Evolutionary conservation across 306 rosid genomes (phyloP).

Genomic region (Cicer judaicum): DNA sequence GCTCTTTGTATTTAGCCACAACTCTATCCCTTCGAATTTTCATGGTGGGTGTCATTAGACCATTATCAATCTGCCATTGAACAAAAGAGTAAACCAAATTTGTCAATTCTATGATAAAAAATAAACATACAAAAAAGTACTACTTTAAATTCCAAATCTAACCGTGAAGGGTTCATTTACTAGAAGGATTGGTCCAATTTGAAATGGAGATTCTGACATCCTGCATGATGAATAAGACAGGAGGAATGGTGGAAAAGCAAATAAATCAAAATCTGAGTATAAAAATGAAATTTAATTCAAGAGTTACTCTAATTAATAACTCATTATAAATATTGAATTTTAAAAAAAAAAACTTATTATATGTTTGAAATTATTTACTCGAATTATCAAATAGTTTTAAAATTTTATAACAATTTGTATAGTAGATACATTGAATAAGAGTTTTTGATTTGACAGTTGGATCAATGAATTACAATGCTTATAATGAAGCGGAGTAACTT

Average conservation of each 20-base stretch:
- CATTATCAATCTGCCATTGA: slow-evolving; percentile 74
- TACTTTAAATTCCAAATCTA: slow-evolving; percentile 36
- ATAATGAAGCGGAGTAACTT: too few relatives aligned
- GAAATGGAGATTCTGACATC: slow-evolving; percentile 70
- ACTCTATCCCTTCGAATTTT: slow-evolving; percentile 83
- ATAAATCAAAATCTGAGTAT: background rate
- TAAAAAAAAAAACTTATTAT: too few relatives aligned
- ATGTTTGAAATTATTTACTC: too few relatives aligned
- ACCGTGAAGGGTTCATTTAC: slow-evolving; percentile 85
- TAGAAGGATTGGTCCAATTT: slow-evolving; percentile 86
- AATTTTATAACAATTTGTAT: too few relatives aligned
- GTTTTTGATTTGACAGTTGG: too few relatives aligned
- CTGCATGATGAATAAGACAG: slow-evolving; percentile 50
- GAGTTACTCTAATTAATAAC: too few relatives aligned
- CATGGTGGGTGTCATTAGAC: slow-evolving; percentile 92
- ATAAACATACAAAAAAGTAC: background rate
- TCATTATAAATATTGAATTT: too few relatives aligned
- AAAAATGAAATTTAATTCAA: background rate
- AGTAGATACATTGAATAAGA: too few relatives aligned
- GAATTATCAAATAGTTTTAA: too few relatives aligned
- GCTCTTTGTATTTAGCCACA: slow-evolving; percentile 59
- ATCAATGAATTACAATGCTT: too few relatives aligned
- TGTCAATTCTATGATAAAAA: slow-evolving; percentile 25
- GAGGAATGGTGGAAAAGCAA: slow-evolving; percentile 8
- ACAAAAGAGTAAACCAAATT: slow-evolving; percentile 35